phyloP scores from a whole-genome alignment of 192 early-diverging fungal genomes.

The Umbelopsis sp. region DNA sequence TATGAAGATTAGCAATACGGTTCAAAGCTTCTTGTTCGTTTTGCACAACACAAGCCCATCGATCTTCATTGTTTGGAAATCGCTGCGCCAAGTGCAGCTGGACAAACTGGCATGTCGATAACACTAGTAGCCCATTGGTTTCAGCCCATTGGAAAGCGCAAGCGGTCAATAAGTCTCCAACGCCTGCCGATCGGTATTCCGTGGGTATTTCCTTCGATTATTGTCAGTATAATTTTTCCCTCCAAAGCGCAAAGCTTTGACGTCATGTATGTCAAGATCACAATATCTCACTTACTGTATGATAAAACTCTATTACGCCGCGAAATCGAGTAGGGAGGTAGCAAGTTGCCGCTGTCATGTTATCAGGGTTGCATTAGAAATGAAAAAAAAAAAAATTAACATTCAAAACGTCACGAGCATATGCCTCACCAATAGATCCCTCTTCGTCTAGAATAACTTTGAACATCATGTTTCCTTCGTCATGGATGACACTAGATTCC shows the following conservation, averaged over 20 bases:
- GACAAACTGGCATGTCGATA: constrained; percentile 29
- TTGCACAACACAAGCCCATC: background rate
- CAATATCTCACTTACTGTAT: constrained; percentile 20
- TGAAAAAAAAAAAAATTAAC: background rate
- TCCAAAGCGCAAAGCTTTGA: background rate
- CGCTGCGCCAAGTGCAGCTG: constrained; percentile 16
- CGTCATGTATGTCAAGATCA: background rate
- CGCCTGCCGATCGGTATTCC: constrained; percentile 19
- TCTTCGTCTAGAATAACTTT: constrained; percentile 19
- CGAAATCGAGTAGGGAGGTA: constrained; percentile 26
- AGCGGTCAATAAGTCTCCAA: constrained; percentile 17
- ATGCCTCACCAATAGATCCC: constrained; percentile 15
- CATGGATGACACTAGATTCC: constrained; percentile 23
- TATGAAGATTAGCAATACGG: background rate
- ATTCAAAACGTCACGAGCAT: background rate
- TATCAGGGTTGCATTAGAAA: background rate
- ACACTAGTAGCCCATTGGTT: constrained; percentile 8
- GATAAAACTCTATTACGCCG: constrained; percentile 23
- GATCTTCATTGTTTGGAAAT: constrained; percentile 1
- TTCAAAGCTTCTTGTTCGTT: constrained; percentile 1
- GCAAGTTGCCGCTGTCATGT: constrained; percentile 26
- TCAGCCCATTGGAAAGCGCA: constrained; percentile 22
- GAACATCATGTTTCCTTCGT: constrained; percentile 22
- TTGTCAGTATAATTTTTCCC: background rate
- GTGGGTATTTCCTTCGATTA: constrained; percentile 22